A percentile compares a stretch with the other conserved stretches of the same genome.
Evolutionary conservation across 345 rosid genomes (phyloP).

Genomic region (Populus deltoides): DNA sequence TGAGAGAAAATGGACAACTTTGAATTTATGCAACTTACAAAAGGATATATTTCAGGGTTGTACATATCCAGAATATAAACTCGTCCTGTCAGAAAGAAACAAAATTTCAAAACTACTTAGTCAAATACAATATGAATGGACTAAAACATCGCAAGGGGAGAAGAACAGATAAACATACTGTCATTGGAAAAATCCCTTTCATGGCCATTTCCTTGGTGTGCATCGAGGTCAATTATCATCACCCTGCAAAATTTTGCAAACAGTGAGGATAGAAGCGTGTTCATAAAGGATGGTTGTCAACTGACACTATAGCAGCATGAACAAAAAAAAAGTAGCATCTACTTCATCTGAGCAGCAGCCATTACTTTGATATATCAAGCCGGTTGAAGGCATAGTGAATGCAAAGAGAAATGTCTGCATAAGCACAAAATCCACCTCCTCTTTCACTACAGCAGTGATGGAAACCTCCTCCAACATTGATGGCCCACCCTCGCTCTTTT

Average conservation of each 20-base stretch:
- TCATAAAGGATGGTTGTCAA: neutral
- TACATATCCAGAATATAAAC: slow-evolving; percentile 87
- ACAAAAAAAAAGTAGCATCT: slow-evolving; percentile 7
- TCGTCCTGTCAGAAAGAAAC: slow-evolving; percentile 46
- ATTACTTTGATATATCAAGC: slow-evolving; percentile 66
- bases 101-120: slow-evolving; percentile 8
- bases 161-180: slow-evolving; percentile 40
- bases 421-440: slow-evolving; percentile 94
- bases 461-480: slow-evolving; percentile 95
- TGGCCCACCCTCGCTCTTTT: slow-evolving; percentile 86
- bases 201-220: slow-evolving; percentile 99
- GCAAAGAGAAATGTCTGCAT: slow-evolving; percentile 89
- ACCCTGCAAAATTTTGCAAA: slow-evolving; percentile 48
- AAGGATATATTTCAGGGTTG: slow-evolving; percentile 85
- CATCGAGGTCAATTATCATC: slow-evolving; percentile 97
- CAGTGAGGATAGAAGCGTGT: slow-evolving; percentile 8
- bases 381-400: slow-evolving; percentile 70
- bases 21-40: slow-evolving; percentile 47
- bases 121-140: slow-evolving; percentile 12
- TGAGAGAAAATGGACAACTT: slow-evolving; percentile 1
- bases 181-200: slow-evolving; percentile 81
- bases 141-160: slow-evolving; percentile 7
- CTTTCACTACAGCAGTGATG: slow-evolving; percentile 82
- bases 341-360: neutral
- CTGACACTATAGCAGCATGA: slow-evolving; percentile 3